Percentiles rank a stretch among this genome's conserved stretches.
Conservation (phyloP, 1,284 basidiomycete species). For the Salmacisia buchloeana region DNA sequence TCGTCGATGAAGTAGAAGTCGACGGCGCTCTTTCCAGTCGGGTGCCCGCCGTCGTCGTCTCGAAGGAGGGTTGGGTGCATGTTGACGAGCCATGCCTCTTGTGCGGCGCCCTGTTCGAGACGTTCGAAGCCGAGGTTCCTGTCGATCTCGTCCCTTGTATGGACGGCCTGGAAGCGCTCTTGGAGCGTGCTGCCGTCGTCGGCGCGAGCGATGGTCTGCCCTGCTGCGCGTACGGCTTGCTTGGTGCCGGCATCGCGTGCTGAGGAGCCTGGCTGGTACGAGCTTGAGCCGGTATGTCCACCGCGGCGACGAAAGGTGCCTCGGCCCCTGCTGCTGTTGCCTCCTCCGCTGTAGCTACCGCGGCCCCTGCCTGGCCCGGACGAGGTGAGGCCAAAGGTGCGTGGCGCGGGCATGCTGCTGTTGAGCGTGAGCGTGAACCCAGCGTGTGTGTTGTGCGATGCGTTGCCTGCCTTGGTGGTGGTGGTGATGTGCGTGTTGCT, state of each 20-base stretch:
- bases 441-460: too few species aligned
- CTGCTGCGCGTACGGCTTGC: background rate
- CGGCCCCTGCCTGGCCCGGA: background rate
- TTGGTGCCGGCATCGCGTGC: background rate
- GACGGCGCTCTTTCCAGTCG: slow-evolving; percentile 62
- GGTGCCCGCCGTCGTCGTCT: slow-evolving; percentile 62
- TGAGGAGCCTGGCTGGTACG: background rate
- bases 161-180: slow-evolving; percentile 45
- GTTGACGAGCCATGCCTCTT: slow-evolving; percentile 79
- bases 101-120: slow-evolving; percentile 40
- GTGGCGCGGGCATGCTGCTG: background rate
- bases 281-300: background rate
- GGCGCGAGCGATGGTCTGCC: background rate
- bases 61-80: slow-evolving; percentile 95
- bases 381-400: slow-evolving; percentile 5
- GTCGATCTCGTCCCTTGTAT: slow-evolving; percentile 73
- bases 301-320: slow-evolving; percentile 1
- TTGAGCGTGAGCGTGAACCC: too few species aligned
- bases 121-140: slow-evolving; percentile 77
- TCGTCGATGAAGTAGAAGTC: slow-evolving; percentile 98
- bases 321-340: background rate
- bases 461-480: too few species aligned
- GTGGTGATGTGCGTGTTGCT: too few species aligned
- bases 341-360: background rate
- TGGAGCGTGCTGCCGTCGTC: slow-evolving; percentile 43